Evolutionary conservation across 495 filamentous ascomycete genomes (phyloP).

Genomic region (Letharia lupina): DNA sequence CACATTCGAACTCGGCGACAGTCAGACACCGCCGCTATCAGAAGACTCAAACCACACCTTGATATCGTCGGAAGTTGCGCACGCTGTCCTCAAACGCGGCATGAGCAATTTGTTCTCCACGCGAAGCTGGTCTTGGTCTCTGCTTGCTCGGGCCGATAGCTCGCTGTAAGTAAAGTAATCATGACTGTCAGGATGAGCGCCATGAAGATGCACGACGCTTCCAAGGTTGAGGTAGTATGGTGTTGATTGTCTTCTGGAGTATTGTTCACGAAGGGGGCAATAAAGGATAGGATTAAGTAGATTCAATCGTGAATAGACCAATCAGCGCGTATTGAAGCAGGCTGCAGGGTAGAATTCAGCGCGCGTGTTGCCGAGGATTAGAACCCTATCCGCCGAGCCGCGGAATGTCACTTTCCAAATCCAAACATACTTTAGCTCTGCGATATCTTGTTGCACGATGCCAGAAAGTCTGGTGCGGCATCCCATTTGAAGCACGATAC

Average conservation of each 20-base stretch:
- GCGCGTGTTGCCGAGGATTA: too few relatives aligned
- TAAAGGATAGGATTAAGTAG: too few relatives aligned
- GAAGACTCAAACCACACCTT: background rate
- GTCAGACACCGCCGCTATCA: background rate
- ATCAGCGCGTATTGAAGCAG: too few relatives aligned
- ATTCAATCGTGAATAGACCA: too few relatives aligned
- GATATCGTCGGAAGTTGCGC: background rate
- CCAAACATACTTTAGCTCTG: too few relatives aligned
- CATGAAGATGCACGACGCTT: background rate
- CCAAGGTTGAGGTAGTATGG: background rate
- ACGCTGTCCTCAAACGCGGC: background rate
- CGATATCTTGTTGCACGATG: background rate
- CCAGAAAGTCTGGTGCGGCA: background rate
- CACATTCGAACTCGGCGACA: conserved; percentile 34
- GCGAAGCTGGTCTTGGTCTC: background rate
- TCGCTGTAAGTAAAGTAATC: background rate
- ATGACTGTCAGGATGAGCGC: background rate
- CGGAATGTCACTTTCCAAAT: too few relatives aligned
- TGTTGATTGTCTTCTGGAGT: background rate
- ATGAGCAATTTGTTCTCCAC: background rate
- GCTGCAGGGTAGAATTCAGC: too few relatives aligned
- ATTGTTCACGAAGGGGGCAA: background rate
- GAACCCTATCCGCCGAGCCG: too few relatives aligned
- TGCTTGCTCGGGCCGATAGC: background rate
- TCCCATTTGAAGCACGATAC: background rate